Conservation (phyloP, 495 filamentous ascomycete genomes). For the Neurospora terricola region DNA sequence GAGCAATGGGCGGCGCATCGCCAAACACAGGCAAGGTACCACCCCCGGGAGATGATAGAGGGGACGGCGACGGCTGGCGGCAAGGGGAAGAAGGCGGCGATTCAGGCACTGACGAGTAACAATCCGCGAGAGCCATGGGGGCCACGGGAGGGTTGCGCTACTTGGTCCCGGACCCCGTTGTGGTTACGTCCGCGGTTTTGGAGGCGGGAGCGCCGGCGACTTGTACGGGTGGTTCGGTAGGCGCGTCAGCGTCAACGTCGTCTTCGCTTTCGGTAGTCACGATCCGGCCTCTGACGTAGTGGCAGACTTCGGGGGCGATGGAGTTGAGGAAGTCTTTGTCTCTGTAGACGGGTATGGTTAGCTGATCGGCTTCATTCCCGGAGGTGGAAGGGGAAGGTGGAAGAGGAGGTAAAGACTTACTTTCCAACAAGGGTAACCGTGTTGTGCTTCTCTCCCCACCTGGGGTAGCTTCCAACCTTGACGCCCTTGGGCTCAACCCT, state of each 20-base stretch:
- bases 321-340: conserved; percentile 40
- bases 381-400: not conserved
- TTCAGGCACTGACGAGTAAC: not conserved
- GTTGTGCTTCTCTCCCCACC: conserved; percentile 81
- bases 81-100: not conserved
- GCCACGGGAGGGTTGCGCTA: not conserved
- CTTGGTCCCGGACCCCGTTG: not conserved
- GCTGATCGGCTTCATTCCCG: not conserved
- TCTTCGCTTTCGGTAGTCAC: conserved; percentile 37
- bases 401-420: conserved; percentile 14
- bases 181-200: not conserved
- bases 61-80: not conserved
- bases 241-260: conserved; percentile 16
- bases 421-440: conserved; percentile 84
- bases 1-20: not conserved
- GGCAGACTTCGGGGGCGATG: conserved; percentile 39
- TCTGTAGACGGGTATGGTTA: conserved; percentile 14
- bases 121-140: not conserved
- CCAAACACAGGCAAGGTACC: not conserved
- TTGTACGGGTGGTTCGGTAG: not conserved
- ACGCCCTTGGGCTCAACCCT: conserved; percentile 62
- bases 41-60: not conserved
- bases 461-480: conserved; percentile 94
- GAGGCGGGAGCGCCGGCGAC: not conserved
- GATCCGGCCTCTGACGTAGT: conserved; percentile 36